These are phyloP conservation scores for Mycena kentingensis DNA, from an alignment of 768 basidiomycete species.

Conservation along the genomic window DNA sequence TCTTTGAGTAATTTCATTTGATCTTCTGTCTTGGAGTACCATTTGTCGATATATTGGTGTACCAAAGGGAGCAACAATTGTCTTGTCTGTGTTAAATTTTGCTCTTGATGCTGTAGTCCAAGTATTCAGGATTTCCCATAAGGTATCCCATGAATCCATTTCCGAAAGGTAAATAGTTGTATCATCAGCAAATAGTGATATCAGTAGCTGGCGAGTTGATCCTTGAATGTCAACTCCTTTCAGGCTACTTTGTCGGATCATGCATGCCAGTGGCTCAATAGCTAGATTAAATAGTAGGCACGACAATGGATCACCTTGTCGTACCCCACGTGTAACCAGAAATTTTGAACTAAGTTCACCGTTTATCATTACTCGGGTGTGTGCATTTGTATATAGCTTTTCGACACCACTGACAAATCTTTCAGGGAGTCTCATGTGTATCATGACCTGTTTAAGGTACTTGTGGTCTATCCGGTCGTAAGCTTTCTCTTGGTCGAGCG, in stretches of 20 bases:
- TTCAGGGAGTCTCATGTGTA: neutral
- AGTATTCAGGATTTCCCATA: slow-evolving; percentile 28
- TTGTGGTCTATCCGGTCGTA: slow-evolving; percentile 18
- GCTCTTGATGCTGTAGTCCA: slow-evolving; percentile 45
- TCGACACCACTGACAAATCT: slow-evolving; percentile 17
- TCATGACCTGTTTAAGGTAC: slow-evolving; percentile 5
- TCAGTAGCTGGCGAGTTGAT: slow-evolving; percentile 24
- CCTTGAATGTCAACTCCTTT: slow-evolving; percentile 28
- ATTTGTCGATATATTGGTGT: neutral
- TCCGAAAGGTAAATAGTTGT: slow-evolving; percentile 38
- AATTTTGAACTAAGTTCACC: slow-evolving; percentile 17
- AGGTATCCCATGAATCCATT: slow-evolving; percentile 26
- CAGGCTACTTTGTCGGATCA: slow-evolving; percentile 32
- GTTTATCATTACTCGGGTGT: slow-evolving; percentile 15
- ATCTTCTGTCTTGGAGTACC: neutral
- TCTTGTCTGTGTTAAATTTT: slow-evolving; percentile 44
- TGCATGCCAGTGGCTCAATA: slow-evolving; percentile 40
- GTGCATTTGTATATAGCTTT: slow-evolving; percentile 17
- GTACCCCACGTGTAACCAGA: slow-evolving; percentile 14
- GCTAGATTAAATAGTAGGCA: slow-evolving; percentile 42
- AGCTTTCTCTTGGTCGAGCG: too few relatives aligned
- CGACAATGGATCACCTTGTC: slow-evolving; percentile 40
- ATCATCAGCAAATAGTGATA: slow-evolving; percentile 44
- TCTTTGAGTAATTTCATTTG: neutral
- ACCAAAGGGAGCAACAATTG: neutral